Percentiles rank a stretch among this genome's conserved stretches.
phyloP scores from a whole-genome alignment of 345 rosid genomes.

The Fremontodendron californicum region DNA sequence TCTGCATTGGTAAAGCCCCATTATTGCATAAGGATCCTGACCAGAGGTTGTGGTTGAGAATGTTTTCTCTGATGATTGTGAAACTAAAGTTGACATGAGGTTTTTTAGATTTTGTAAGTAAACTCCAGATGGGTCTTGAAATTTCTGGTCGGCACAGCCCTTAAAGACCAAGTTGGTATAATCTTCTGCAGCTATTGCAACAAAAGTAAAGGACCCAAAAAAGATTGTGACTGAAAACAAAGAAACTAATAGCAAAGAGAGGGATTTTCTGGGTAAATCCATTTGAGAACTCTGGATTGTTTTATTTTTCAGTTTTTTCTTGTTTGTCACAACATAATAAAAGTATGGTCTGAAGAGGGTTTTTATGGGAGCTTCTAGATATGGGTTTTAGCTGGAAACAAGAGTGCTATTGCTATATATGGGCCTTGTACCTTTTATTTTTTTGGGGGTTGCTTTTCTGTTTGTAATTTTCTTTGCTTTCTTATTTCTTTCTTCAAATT shows the following conservation, averaged over 20 bases:
- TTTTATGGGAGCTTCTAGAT: neutral
- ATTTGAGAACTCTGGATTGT: slow-evolving; percentile 9
- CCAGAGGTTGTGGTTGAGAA: slow-evolving; percentile 54
- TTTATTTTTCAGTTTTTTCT: slow-evolving; percentile 10
- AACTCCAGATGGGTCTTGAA: slow-evolving; percentile 54
- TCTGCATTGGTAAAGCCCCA: slow-evolving; percentile 79
- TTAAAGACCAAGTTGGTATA: slow-evolving; percentile 53
- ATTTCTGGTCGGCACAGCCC: slow-evolving; percentile 70
- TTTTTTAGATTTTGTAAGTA: slow-evolving; percentile 59
- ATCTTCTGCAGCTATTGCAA: slow-evolving; percentile 35
- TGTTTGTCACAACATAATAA: neutral
- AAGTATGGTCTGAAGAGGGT: slow-evolving; percentile 11
- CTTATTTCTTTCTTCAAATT: neutral
- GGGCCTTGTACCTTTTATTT: neutral
- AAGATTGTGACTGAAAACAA: slow-evolving; percentile 20
- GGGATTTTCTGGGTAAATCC: slow-evolving; percentile 25
- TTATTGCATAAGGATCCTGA: slow-evolving; percentile 44
- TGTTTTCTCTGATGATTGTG: slow-evolving; percentile 49
- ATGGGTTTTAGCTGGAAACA: slow-evolving; percentile 8
- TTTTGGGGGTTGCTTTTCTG: neutral
- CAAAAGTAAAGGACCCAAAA: neutral
- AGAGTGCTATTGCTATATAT: neutral
- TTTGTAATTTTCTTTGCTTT: neutral
- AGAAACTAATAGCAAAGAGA: slow-evolving; percentile 4
- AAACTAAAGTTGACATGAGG: slow-evolving; percentile 47